phyloP scores from a whole-genome alignment of 2,329 filamentous ascomycete genomes.

The Botrytis fabae region DNA sequence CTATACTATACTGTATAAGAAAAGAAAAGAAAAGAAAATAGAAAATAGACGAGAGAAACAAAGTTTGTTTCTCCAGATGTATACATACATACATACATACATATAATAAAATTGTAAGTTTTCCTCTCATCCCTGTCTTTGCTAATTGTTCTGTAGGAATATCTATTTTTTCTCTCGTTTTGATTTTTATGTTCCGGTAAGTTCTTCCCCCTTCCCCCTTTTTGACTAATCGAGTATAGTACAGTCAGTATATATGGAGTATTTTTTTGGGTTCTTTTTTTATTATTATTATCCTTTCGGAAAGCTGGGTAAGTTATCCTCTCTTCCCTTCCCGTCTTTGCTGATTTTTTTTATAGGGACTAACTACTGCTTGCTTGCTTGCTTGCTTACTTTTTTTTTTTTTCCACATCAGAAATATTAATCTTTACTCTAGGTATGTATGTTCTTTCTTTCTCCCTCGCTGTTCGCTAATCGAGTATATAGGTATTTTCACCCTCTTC shows the following conservation, averaged over 20 bases:
- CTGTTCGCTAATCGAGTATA: background rate
- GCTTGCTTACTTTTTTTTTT: no score
- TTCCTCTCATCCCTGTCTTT: background rate
- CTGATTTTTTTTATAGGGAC: no score
- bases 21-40: background rate
- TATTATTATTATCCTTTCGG: no score
- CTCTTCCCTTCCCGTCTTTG: no score
- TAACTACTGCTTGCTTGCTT: no score
- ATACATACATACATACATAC: no score
- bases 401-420: no score
- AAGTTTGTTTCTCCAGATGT: background rate
- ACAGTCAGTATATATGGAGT: background rate
- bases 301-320: no score
- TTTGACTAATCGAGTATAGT: background rate
- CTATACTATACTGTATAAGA: no score
- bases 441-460: background rate
- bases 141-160: background rate
- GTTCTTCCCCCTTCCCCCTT: rapidly evolving
- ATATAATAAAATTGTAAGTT: background rate
- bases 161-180: no score
- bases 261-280: background rate
- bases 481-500: background rate
- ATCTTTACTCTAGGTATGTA: no score
- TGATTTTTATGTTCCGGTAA: background rate
- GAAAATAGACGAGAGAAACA: background rate